Percentiles rank a stretch among this genome's conserved stretches.
Conservation (phyloP, 2,329 filamentous ascomycete genomes). For the Talaromyces sp. region DNA sequence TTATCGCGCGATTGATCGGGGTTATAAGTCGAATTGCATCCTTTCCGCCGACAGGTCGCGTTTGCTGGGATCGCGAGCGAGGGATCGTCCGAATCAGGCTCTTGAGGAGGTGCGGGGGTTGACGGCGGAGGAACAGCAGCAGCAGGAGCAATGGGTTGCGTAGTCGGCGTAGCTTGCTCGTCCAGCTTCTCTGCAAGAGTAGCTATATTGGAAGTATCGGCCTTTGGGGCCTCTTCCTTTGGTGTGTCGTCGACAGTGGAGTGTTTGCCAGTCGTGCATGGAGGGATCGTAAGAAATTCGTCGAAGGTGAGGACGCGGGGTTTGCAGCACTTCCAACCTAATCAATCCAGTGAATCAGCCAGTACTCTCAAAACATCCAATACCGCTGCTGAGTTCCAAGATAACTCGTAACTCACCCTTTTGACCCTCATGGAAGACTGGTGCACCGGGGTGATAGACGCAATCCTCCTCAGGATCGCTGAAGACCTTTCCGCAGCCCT, state of each 20-base stretch:
- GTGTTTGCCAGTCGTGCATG: constrained; percentile 90
- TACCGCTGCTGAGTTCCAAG: background rate
- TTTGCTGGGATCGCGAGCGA: constrained; percentile 66
- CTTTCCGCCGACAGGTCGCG: constrained; percentile 69
- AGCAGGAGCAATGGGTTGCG: constrained; percentile 17
- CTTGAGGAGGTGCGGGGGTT: constrained; percentile 39
- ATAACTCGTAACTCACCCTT: constrained; percentile 63
- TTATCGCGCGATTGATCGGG: constrained; percentile 55
- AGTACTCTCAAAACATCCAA: background rate
- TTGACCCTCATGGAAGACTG: constrained; percentile 94
- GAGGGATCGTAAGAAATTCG: constrained; percentile 88
- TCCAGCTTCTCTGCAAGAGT: constrained; percentile 9
- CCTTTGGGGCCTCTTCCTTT: constrained; percentile 37
- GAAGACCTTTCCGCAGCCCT: constrained; percentile 87
- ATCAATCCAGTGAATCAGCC: constrained; percentile 6
- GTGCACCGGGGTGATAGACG: constrained; percentile 86
- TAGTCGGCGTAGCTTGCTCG: constrained; percentile 14
- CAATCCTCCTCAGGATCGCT: constrained; percentile 77
- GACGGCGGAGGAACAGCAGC: constrained; percentile 24
- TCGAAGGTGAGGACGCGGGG: constrained; percentile 94
- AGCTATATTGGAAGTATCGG: constrained; percentile 15
- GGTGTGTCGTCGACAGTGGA: constrained; percentile 75
- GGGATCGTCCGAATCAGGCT: constrained; percentile 84
- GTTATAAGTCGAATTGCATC: constrained; percentile 62
- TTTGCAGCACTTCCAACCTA: constrained; percentile 99